These are phyloP conservation scores for Monilinia fructicola DNA, from an alignment of 2,329 filamentous ascomycete species.

Conservation along the genomic window DNA sequence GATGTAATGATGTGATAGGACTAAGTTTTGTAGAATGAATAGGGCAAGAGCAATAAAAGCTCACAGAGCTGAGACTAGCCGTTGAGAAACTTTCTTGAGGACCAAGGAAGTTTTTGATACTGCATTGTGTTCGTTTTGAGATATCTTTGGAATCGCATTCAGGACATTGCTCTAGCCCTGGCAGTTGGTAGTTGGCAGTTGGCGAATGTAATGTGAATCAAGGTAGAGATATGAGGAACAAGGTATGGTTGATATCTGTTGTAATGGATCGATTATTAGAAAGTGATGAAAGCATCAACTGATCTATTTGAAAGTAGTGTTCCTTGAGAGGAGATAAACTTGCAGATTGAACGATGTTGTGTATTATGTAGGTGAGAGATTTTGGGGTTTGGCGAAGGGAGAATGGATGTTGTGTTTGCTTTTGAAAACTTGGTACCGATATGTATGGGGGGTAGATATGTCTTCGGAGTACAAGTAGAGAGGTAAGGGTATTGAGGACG, in stretches of 20 bases:
- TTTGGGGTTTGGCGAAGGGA: neutral
- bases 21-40: conserved; percentile 13
- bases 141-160: conserved; percentile 30
- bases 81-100: conserved; percentile 40
- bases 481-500: too few relatives aligned
- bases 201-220: neutral
- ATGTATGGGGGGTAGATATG: neutral
- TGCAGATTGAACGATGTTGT: conserved; percentile 14
- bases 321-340: conserved; percentile 23
- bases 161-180: conserved; percentile 37
- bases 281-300: conserved; percentile 23
- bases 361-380: neutral
- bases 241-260: neutral
- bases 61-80: conserved; percentile 33
- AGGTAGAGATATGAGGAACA: conserved; percentile 7
- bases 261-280: conserved; percentile 6
- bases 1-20: conserved; percentile 5
- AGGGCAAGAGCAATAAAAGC: conserved; percentile 29
- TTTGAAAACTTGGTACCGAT: neutral
- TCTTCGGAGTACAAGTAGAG: too few relatives aligned
- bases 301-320: conserved; percentile 21
- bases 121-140: conserved; percentile 39
- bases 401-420: too few relatives aligned
- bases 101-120: conserved; percentile 36
- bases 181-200: conserved; percentile 28